These are phyloP conservation scores for Solanum virginianum DNA, from an alignment of 257 asterid genomes.

Conservation along the genomic window DNA sequence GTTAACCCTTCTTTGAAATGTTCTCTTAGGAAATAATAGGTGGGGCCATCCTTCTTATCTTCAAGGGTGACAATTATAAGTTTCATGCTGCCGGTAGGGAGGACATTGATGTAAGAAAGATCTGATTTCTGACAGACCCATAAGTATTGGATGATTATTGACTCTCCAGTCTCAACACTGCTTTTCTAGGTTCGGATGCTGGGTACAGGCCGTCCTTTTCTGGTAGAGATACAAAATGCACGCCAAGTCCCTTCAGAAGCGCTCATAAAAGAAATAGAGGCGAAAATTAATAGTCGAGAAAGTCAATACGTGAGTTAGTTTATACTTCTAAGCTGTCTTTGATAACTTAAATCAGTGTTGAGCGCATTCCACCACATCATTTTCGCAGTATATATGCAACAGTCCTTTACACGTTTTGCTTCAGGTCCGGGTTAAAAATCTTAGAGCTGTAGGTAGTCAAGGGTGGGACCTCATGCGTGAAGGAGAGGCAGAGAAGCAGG, in stretches of 20 bases:
- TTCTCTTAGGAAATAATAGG: constrained; percentile 78
- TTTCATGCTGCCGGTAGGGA: constrained; percentile 99
- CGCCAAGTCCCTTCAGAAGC: constrained; percentile 51
- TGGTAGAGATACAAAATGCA: constrained; percentile 82
- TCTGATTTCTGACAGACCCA: background rate
- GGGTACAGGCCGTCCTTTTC: constrained; percentile 94
- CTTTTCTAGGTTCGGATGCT: constrained; percentile 76
- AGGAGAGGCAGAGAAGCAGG: constrained; percentile 99
- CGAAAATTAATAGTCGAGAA: constrained; percentile 56
- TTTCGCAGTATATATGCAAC: background rate
- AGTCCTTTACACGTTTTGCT: background rate
- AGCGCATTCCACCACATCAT: background rate
- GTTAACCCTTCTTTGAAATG: background rate
- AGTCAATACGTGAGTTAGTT: constrained; percentile 42
- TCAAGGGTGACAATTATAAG: constrained; percentile 74
- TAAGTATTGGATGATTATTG: background rate
- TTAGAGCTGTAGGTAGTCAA: constrained; percentile 54
- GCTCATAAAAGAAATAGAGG: constrained; percentile 64
- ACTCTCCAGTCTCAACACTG: background rate
- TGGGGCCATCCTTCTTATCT: constrained; percentile 65
- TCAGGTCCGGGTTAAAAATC: constrained; percentile 77
- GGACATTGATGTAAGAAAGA: constrained; percentile 76
- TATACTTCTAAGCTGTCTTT: background rate
- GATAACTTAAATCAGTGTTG: background rate
- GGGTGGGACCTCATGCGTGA: constrained; percentile 97